Evolutionary conservation across 306 rosid species (phyloP).

Genomic region (Fagus sylvatica): DNA sequence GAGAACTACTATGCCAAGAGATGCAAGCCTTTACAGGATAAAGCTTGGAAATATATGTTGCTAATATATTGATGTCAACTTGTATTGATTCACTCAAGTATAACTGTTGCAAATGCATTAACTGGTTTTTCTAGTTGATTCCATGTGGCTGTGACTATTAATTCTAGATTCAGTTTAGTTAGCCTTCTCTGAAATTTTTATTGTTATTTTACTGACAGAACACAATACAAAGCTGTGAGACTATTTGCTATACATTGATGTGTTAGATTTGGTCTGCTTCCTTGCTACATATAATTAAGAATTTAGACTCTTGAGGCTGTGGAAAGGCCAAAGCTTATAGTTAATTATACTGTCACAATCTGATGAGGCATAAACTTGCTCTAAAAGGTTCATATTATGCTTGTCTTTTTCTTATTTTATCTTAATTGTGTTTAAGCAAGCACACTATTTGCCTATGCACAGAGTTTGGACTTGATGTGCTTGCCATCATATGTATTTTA

Average conservation of each 20-base stretch:
- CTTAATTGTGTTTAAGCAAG: neutral
- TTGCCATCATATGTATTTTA: neutral
- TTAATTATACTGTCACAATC: neutral
- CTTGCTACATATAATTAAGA: neutral
- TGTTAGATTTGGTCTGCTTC: neutral
- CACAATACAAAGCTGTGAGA: too few relatives aligned
- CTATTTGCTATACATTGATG: neutral
- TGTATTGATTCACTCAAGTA: too few relatives aligned
- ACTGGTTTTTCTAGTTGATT: too few relatives aligned
- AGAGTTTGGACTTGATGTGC: neutral
- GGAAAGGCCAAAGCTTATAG: neutral
- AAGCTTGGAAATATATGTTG: too few relatives aligned
- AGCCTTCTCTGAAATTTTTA: too few relatives aligned
- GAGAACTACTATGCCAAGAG: too few relatives aligned
- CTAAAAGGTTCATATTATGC: neutral
- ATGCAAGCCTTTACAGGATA: too few relatives aligned
- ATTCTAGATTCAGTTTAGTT: neutral
- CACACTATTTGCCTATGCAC: neutral
- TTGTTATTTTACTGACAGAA: neutral
- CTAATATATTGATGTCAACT: too few relatives aligned
- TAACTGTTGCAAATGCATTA: too few relatives aligned
- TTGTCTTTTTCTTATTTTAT: neutral
- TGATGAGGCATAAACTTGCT: neutral
- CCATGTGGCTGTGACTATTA: neutral
- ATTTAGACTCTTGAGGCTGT: neutral